Conservation (phyloP, 164 flowering plant genomes). For the Annona cherimola region DNA sequence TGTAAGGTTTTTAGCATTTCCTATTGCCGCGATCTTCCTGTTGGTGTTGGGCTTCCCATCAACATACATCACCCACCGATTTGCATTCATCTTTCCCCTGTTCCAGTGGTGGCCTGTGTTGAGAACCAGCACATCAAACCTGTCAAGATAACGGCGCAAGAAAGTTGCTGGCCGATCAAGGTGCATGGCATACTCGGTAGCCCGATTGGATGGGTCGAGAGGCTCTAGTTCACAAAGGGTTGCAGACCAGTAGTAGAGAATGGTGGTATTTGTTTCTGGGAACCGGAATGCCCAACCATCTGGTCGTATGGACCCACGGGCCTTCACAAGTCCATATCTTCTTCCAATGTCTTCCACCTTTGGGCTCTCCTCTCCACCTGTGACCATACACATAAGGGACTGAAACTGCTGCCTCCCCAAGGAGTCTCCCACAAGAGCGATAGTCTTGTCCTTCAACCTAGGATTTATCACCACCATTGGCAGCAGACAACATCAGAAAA, state of each 20-base stretch:
- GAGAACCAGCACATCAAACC: slow-evolving; percentile 53
- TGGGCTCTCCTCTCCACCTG: slow-evolving; percentile 51
- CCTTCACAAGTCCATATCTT: slow-evolving; percentile 54
- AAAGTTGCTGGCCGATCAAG: slow-evolving; percentile 69
- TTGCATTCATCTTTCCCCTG: slow-evolving; percentile 53
- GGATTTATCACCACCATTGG: slow-evolving; percentile 9
- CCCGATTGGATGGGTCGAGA: slow-evolving; percentile 35
- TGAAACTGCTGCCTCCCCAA: slow-evolving; percentile 78
- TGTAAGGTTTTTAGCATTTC: slow-evolving; percentile 54
- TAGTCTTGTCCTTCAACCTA: slow-evolving; percentile 73
- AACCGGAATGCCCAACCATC: slow-evolving; percentile 76
- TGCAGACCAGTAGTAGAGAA: slow-evolving; percentile 76
- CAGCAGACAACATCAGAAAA: slow-evolving; percentile 1
- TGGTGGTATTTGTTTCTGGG: slow-evolving; percentile 61
- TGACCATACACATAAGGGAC: slow-evolving; percentile 74
- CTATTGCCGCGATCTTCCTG: slow-evolving; percentile 27
- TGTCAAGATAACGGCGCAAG: slow-evolving; percentile 39
- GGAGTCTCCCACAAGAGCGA: slow-evolving; percentile 78
- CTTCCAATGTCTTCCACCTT: slow-evolving; percentile 62
- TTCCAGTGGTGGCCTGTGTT: slow-evolving; percentile 93
- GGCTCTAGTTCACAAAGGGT: slow-evolving; percentile 57
- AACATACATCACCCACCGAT: slow-evolving; percentile 70
- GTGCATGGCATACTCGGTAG: slow-evolving; percentile 60
- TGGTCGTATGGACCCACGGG: slow-evolving; percentile 54
- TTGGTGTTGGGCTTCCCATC: slow-evolving; percentile 42